These are phyloP conservation scores for Xerocomellus amylosporus DNA, from an alignment of 768 basidiomycete species.

Conservation along the genomic window DNA sequence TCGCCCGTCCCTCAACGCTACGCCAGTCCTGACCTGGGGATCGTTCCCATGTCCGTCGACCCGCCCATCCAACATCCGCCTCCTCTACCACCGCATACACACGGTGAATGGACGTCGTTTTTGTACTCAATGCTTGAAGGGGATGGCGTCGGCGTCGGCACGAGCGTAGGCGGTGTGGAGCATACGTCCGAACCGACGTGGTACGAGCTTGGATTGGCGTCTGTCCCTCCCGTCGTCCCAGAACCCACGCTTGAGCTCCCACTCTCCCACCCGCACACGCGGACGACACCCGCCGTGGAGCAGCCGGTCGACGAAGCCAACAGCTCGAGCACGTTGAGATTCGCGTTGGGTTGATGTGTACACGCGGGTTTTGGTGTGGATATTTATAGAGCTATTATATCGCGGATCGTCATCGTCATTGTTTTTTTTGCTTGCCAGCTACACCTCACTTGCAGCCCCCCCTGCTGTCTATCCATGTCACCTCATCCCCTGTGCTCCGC, in stretches of 20 bases:
- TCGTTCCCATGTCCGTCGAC: slow-evolving; percentile 25
- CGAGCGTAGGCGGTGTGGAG: background rate
- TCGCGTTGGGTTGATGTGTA: slow-evolving; percentile 27
- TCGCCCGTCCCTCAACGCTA: slow-evolving; percentile 25
- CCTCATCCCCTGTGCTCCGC: background rate
- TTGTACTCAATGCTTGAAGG: slow-evolving; percentile 35
- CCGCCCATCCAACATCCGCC: slow-evolving; percentile 3
- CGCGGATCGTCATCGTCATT: background rate
- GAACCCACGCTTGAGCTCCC: slow-evolving; percentile 12
- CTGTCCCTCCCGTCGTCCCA: slow-evolving; percentile 13
- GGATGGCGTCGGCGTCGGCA: slow-evolving; percentile 20
- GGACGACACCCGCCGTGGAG: slow-evolving; percentile 1
- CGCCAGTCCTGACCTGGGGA: slow-evolving; percentile 9
- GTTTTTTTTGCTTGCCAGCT: background rate
- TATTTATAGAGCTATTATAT: slow-evolving; percentile 33
- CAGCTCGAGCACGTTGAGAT: slow-evolving; percentile 31
- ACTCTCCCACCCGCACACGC: slow-evolving; percentile 5
- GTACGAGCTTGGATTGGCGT: slow-evolving; percentile 30
- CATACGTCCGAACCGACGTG: slow-evolving; percentile 20
- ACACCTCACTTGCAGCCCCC: background rate
- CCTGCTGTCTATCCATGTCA: background rate
- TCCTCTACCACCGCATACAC: slow-evolving; percentile 4
- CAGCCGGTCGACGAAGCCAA: slow-evolving; percentile 23
- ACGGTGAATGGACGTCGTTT: slow-evolving; percentile 34
- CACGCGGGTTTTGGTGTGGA: background rate